phyloP scores from a whole-genome alignment of 2,329 filamentous ascomycete species.

The Zasmidium cellare region DNA sequence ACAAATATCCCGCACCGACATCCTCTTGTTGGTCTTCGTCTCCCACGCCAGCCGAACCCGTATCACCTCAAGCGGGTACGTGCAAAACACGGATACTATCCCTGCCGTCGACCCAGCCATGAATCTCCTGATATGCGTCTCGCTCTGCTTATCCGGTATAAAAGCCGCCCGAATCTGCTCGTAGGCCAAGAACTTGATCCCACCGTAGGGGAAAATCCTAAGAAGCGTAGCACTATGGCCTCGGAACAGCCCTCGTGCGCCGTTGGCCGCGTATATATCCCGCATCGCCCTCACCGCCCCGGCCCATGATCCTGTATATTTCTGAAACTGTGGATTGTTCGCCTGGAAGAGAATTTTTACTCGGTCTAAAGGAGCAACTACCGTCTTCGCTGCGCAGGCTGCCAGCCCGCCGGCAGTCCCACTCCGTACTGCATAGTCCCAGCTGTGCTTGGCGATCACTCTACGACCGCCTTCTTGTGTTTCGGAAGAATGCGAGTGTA shows the following conservation, averaged over 20 bases:
- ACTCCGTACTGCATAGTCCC: slow-evolving; percentile 81
- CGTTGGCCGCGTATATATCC: slow-evolving; percentile 78
- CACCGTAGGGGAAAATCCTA: slow-evolving; percentile 94
- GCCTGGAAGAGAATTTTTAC: slow-evolving; percentile 99
- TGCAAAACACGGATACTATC: slow-evolving; percentile 90
- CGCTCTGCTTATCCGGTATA: slow-evolving; percentile 70
- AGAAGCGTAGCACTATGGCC: slow-evolving; percentile 93
- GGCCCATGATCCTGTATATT: slow-evolving; percentile 86
- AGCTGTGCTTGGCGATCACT: slow-evolving; percentile 65
- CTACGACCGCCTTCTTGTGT: not conserved
- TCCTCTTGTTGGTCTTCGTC: slow-evolving; percentile 72
- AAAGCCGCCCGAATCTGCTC: slow-evolving; percentile 85
- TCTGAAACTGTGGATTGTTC: slow-evolving; percentile 87
- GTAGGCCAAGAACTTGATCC: slow-evolving; percentile 97
- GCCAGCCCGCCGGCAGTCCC: slow-evolving; percentile 86
- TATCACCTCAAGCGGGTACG: slow-evolving; percentile 91
- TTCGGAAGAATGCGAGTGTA: slow-evolving; percentile 23
- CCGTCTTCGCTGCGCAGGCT: slow-evolving; percentile 90
- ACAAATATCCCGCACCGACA: slow-evolving; percentile 74
- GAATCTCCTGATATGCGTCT: slow-evolving; percentile 77
- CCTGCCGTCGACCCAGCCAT: slow-evolving; percentile 74
- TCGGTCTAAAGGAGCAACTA: slow-evolving; percentile 92
- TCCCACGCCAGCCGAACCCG: slow-evolving; percentile 92
- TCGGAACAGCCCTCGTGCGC: slow-evolving; percentile 76
- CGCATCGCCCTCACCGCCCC: slow-evolving; percentile 80